Percentiles rank a stretch among this genome's conserved stretches.
Conservation (phyloP, 352 stramenopile genomes). For the Paralagenidium karlingii region DNA sequence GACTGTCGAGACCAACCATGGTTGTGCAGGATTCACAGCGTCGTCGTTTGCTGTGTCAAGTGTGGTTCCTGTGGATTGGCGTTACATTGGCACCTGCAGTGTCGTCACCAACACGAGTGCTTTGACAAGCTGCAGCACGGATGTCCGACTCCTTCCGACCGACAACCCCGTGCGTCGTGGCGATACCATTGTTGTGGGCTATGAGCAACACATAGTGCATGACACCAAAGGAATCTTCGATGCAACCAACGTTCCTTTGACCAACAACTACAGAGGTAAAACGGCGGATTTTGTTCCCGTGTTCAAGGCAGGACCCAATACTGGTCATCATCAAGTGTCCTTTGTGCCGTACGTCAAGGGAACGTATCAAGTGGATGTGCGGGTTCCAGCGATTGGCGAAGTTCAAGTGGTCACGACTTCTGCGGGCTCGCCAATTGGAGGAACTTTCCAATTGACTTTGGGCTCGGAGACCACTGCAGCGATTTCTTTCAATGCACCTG, state of each 20-base stretch:
- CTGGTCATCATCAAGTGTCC: conserved; percentile 70
- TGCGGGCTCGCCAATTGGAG: conserved; percentile 34
- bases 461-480: too few relatives aligned
- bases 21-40: conserved; percentile 32
- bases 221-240: conserved; percentile 36
- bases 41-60: conserved; percentile 33
- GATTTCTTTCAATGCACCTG: too few relatives aligned
- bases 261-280: conserved; percentile 36
- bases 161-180: conserved; percentile 48
- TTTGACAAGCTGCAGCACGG: conserved; percentile 28
- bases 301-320: conserved; percentile 39
- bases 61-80: conserved; percentile 39
- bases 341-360: conserved; percentile 87
- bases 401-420: conserved; percentile 55
- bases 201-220: conserved; percentile 56
- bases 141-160: conserved; percentile 15
- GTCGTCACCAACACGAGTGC: conserved; percentile 8
- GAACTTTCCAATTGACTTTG: conserved; percentile 53
- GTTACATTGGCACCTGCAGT: conserved; percentile 58
- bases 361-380: conserved; percentile 78
- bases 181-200: conserved; percentile 70
- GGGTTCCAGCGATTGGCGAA: conserved; percentile 51
- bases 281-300: conserved; percentile 44
- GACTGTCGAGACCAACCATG: conserved; percentile 30
- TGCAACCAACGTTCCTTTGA: conserved; percentile 52